Base-by-base conservation (phyloP, 345 rosid genomes). In the Nasturtium officinale region DNA sequence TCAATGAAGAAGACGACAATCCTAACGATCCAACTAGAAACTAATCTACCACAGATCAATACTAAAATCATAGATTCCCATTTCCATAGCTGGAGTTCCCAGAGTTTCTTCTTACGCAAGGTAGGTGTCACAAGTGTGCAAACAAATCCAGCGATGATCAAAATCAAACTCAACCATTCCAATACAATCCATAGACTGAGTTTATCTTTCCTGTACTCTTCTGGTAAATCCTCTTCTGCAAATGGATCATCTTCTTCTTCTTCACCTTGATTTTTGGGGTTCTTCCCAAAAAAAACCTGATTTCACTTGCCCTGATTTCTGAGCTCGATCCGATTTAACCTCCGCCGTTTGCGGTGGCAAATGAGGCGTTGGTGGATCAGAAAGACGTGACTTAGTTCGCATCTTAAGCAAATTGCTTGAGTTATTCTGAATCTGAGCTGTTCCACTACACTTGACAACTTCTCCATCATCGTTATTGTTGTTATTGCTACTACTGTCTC, bases 41-140 rank as follows among this genome's bases (percentile, higher is more conserved):
- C 87, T 48, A 90, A 60, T 23, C 96, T 84, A 17, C 91, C 96
- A 25, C 88, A 87, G n/a, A 90, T 85, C 80, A 84, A 75, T 0
- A 88, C 96, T 23, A 90, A 13, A 16, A 86, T 77, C 80, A 90
- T 67, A 0, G 84, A 81, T 60, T 67, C 87, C 96, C 96, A 90
- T 77, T 86, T 90, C 96, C 96, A 90, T 3, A 87, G 43, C 25
- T 65, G 45, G 8, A 90, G 85, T 3, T 82, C 61, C 85, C 86
- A 80, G 0, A 83, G 5, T 25, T 8, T 37, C 67, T 71, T 70
- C 53, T 52, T 52, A 57, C 77, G 84, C 57, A 86, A 52, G 48
- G 42, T 33, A 43, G 78, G 74, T 46, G 87, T 70, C 0, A 80
- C 10, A 46, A 88, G 85, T n/a, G 81, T 86, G 25, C 87, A 84